Conservation (phyloP, 164 flowering plant genomes). For the Tetracentron sinense region DNA sequence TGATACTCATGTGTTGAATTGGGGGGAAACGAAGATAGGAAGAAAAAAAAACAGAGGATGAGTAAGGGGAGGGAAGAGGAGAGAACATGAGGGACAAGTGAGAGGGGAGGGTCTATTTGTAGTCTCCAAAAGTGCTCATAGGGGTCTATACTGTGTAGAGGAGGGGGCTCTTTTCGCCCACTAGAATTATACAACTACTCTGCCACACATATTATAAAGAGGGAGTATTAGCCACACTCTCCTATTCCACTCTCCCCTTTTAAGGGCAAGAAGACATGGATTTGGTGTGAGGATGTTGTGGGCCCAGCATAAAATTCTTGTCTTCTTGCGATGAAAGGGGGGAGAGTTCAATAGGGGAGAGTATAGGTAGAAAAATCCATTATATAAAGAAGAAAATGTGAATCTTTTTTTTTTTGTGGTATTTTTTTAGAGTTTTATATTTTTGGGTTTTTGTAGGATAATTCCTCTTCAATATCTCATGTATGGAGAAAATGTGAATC, state of each 20-base stretch:
- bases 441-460: neutral
- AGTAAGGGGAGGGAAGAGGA: neutral
- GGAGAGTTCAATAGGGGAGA: neutral
- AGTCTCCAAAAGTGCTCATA: slow-evolving; percentile 36
- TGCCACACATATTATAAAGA: slow-evolving; percentile 22
- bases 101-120: slow-evolving; percentile 41
- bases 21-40: neutral
- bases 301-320: too few relatives aligned
- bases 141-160: slow-evolving; percentile 14
- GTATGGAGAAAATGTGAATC: neutral
- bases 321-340: too few relatives aligned
- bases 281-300: too few relatives aligned
- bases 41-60: neutral
- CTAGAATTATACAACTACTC: slow-evolving; percentile 33
- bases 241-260: too few relatives aligned
- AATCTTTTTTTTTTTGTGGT: neutral
- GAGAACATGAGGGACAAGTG: slow-evolving; percentile 12
- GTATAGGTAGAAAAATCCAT: too few relatives aligned
- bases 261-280: too few relatives aligned
- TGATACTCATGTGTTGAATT: neutral
- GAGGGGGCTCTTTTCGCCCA: slow-evolving; percentile 36
- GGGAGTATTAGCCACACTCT: too few relatives aligned
- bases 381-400: neutral
- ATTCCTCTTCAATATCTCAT: neutral
- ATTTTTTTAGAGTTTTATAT: neutral